A percentile compares a stretch with the other conserved stretches of the same genome.
These are phyloP conservation scores for Leucoagaricus sp. DNA, from an alignment of 1,284 basidiomycete species.

Conservation along the genomic window DNA sequence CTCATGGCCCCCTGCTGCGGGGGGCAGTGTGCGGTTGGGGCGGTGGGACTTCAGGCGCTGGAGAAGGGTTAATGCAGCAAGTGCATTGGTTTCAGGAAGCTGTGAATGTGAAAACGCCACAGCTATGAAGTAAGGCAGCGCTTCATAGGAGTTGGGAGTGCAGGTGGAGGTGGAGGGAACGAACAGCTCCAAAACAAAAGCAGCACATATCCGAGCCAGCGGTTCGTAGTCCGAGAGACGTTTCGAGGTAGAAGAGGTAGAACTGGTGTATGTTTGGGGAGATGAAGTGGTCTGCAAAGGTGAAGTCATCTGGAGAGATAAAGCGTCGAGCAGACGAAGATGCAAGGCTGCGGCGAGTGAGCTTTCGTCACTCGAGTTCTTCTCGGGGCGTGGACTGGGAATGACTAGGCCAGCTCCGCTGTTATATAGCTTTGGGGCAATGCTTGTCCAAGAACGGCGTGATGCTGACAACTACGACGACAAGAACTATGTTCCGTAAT, in stretches of 20 bases:
- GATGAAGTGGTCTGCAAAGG: not conserved
- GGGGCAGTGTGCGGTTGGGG: not conserved
- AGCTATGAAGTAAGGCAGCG: slow-evolving; percentile 13
- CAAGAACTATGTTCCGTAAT: not conserved
- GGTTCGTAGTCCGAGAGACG: slow-evolving; percentile 13
- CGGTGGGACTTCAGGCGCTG: slow-evolving; percentile 10
- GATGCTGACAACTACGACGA: not conserved
- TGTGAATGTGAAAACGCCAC: slow-evolving; percentile 13
- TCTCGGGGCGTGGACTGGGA: not conserved
- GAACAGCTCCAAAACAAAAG: slow-evolving; percentile 11
- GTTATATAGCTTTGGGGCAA: slow-evolving; percentile 9
- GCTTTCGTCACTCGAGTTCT: not conserved
- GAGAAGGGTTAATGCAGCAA: slow-evolving; percentile 12
- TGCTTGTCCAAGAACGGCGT: not conserved
- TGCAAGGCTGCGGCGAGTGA: not conserved
- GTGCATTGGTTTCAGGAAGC: slow-evolving; percentile 10
- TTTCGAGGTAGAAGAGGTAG: no score
- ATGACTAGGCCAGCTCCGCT: not conserved
- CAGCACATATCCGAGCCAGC: slow-evolving; percentile 10
- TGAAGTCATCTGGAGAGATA: not conserved
- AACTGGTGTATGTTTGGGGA: not conserved
- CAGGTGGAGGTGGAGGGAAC: not conserved
- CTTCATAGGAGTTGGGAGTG: not conserved
- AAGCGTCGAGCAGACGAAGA: not conserved
- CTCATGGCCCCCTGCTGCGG: not conserved